Conservation (phyloP, 1,139 yeast genomes). For the Zygosaccharomyces pseudobailii region DNA sequence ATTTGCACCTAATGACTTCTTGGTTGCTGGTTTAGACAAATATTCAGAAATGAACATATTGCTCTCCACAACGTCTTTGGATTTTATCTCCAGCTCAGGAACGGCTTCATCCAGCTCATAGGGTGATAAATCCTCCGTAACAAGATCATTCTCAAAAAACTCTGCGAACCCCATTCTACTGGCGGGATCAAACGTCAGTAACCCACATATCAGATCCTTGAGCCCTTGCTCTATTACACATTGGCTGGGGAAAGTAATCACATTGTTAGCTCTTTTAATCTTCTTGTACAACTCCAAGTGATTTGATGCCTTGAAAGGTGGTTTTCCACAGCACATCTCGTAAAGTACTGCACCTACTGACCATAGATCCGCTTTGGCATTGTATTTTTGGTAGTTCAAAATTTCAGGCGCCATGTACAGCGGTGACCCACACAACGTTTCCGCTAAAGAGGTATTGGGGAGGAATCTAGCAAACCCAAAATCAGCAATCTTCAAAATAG, state of each 20-base stretch:
- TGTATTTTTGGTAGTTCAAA: conserved; percentile 85
- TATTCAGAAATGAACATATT: conserved; percentile 82
- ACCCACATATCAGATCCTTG: conserved; percentile 62
- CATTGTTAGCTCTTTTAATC: conserved; percentile 77
- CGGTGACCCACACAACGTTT: conserved; percentile 95
- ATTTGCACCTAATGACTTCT: conserved; percentile 3
- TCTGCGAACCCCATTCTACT: conserved; percentile 85
- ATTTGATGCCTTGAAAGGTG: conserved; percentile 91
- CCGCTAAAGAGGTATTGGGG: conserved; percentile 91
- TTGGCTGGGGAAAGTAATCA: conserved; percentile 65
- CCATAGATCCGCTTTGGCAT: conserved; percentile 97
- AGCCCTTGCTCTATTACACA: conserved; percentile 46
- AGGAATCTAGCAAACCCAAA: conserved; percentile 95
- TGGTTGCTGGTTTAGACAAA: conserved; percentile 28
- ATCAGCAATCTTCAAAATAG: conserved; percentile 89
- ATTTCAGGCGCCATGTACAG: conserved; percentile 98
- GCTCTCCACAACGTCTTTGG: conserved; percentile 57
- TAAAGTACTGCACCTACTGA: conserved; percentile 94
- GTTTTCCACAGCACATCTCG: conserved; percentile 92
- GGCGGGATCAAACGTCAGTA: conserved; percentile 78
- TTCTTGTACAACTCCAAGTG: conserved; percentile 83
- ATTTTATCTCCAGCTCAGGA: conserved; percentile 48
- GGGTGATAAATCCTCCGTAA: conserved; percentile 33
- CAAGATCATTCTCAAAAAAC: conserved; percentile 58
- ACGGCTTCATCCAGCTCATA: conserved; percentile 35